Conservation (phyloP, 2,329 filamentous ascomycete species). For the Fusarium brevicatenulatum region DNA sequence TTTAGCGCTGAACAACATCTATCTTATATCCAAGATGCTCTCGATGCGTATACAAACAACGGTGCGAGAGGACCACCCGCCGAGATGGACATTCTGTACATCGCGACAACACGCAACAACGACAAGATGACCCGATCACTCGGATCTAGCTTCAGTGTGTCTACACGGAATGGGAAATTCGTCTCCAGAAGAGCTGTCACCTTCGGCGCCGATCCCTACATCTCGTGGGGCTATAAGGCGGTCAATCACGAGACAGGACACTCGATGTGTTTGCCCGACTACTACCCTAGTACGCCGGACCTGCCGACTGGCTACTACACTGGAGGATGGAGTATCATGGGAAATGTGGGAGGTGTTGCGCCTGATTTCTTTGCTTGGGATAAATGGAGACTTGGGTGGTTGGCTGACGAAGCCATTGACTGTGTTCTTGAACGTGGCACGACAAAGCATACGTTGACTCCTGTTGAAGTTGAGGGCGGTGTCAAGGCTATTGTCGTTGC, state of each 20-base stretch:
- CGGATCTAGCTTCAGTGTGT: slow-evolving; percentile 12
- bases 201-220: slow-evolving; percentile 48
- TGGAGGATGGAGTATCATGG: slow-evolving; percentile 53
- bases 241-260: slow-evolving; percentile 54
- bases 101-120: slow-evolving; percentile 18
- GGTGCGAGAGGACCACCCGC: not conserved
- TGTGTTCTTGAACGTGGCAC: slow-evolving; percentile 43
- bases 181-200: slow-evolving; percentile 43
- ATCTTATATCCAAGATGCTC: slow-evolving; percentile 28
- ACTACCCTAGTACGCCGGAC: slow-evolving; percentile 45
- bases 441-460: slow-evolving; percentile 41
- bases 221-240: slow-evolving; percentile 47
- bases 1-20: slow-evolving; percentile 6
- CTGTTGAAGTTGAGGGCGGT: slow-evolving; percentile 13
- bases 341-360: slow-evolving; percentile 47
- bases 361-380: slow-evolving; percentile 54
- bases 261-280: slow-evolving; percentile 52
- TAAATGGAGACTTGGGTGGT: slow-evolving; percentile 53
- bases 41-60: slow-evolving; percentile 18
- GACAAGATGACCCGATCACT: slow-evolving; percentile 6
- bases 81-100: slow-evolving; percentile 25
- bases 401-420: slow-evolving; percentile 47
- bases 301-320: slow-evolving; percentile 45
- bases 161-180: not conserved
- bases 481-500: slow-evolving; percentile 28